Conservation (phyloP, 371 early-diverging fungal species). For the Mucor sp. region DNA sequence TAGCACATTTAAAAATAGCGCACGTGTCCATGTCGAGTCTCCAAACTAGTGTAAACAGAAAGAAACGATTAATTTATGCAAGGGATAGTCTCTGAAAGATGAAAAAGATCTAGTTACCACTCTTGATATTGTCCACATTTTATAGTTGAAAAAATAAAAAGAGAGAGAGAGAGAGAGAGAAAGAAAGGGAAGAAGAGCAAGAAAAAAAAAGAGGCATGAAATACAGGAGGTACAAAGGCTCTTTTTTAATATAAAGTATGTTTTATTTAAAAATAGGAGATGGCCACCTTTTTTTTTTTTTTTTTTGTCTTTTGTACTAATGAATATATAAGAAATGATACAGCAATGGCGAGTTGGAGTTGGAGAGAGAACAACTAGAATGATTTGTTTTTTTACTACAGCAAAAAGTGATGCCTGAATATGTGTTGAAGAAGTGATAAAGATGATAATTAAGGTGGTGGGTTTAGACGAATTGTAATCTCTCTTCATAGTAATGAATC, state of each 20-base stretch:
- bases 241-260: not conserved
- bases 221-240: not conserved
- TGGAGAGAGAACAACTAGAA: not conserved
- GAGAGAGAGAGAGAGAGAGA: constrained; percentile 3
- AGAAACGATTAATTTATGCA: not conserved
- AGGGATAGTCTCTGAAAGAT: not conserved
- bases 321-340: not conserved
- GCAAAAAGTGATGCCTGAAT: not conserved
- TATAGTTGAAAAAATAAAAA: not conserved
- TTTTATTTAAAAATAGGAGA: constrained; percentile 2
- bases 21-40: constrained; percentile 51
- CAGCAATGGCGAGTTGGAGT: not conserved
- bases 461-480: constrained; percentile 21
- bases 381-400: not conserved
- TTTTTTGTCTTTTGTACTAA: not conserved
- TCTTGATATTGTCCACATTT: constrained; percentile 48
- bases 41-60: constrained; percentile 41
- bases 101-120: constrained; percentile 36
- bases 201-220: constrained; percentile 3
- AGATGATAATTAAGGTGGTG: not conserved
- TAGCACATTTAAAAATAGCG: constrained; percentile 39
- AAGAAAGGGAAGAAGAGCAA: not conserved
- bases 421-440: not conserved
- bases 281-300: not conserved
- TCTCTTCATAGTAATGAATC: constrained; percentile 28